phyloP scores from a whole-genome alignment of 177 flowering plant genomes.

The Vitis hybrid region DNA sequence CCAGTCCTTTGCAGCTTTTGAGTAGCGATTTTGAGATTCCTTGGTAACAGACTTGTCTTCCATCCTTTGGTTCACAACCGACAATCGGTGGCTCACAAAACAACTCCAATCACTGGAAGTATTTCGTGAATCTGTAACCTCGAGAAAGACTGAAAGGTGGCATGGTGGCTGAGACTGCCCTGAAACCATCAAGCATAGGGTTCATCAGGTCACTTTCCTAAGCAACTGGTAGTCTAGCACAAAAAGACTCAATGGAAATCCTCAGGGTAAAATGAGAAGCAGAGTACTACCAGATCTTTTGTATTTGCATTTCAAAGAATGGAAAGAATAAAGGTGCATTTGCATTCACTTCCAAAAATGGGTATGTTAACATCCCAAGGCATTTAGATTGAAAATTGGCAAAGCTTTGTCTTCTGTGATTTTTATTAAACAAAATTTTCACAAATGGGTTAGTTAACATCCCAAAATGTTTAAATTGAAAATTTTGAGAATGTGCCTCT shows the following conservation, averaged over 20 bases:
- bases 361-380: too few relatives aligned
- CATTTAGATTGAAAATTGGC: too few relatives aligned
- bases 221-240: neutral
- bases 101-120: conserved; percentile 95
- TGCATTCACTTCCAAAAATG: too few relatives aligned
- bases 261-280: too few relatives aligned
- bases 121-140: conserved; percentile 93
- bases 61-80: conserved; percentile 92
- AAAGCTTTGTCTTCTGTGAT: too few relatives aligned
- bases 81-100: conserved; percentile 94
- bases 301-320: too few relatives aligned
- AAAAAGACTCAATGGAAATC: neutral
- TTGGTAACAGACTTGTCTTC: conserved; percentile 92
- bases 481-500: too few relatives aligned
- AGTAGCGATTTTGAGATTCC: conserved; percentile 96
- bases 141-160: conserved; percentile 97
- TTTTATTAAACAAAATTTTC: too few relatives aligned
- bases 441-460: too few relatives aligned
- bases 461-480: too few relatives aligned
- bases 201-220: conserved; percentile 18
- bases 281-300: too few relatives aligned
- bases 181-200: conserved; percentile 54
- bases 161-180: conserved; percentile 99
- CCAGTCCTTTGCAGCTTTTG: conserved; percentile 99
- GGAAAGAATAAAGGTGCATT: too few relatives aligned